phyloP scores from a whole-genome alignment of 257 asterid species.

The Vinca minor region DNA sequence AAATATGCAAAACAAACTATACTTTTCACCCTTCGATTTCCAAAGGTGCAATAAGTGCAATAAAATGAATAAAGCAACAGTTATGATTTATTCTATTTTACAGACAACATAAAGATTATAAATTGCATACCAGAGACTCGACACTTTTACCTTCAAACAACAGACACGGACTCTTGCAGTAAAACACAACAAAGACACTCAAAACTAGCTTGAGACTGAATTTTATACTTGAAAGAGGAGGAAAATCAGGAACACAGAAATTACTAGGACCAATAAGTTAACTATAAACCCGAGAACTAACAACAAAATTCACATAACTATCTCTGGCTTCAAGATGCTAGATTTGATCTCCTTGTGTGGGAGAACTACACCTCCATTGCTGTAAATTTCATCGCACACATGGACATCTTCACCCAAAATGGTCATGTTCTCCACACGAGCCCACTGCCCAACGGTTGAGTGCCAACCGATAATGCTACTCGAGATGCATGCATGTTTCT shows the following conservation, averaged over 20 bases:
- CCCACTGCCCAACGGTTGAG: slow-evolving; percentile 88
- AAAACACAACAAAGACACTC: not conserved
- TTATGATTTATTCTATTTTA: slow-evolving; percentile 10
- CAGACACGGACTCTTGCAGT: slow-evolving; percentile 3
- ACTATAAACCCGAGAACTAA: too few relatives aligned
- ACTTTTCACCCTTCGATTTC: not conserved
- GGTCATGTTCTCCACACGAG: slow-evolving; percentile 94
- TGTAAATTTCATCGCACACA: slow-evolving; percentile 73
- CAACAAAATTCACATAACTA: slow-evolving; percentile 65
- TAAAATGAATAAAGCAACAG: not conserved
- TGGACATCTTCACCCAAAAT: slow-evolving; percentile 84
- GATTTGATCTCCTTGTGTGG: slow-evolving; percentile 90
- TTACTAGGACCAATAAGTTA: slow-evolving; percentile 12
- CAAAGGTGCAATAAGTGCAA: too few relatives aligned
- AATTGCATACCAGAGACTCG: slow-evolving; percentile 11
- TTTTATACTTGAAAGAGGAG: slow-evolving; percentile 14
- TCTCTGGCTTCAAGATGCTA: slow-evolving; percentile 77
- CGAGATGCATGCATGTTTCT: slow-evolving; percentile 69
- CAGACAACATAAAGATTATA: not conserved
- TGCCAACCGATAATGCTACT: slow-evolving; percentile 91
- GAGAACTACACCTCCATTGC: slow-evolving; percentile 77
- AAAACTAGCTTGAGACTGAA: slow-evolving; percentile 8
- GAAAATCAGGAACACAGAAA: slow-evolving; percentile 2
- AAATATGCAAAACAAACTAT: not conserved
- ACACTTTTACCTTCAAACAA: too few relatives aligned